Conservation (phyloP, 2,329 filamentous ascomycete species). For the Cladophialophora chaetospira region DNA sequence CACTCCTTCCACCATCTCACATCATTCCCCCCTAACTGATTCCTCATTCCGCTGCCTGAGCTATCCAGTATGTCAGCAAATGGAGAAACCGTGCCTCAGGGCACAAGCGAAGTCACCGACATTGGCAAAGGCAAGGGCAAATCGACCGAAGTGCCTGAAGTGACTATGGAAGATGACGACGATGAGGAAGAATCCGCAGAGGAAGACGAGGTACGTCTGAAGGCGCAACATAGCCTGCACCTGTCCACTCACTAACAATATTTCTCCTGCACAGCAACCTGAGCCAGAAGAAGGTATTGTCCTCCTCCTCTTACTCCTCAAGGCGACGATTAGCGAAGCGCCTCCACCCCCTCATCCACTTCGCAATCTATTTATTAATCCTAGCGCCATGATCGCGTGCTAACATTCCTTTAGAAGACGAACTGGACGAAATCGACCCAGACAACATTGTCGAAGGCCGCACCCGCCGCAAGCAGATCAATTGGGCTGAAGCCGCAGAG, state of each 20-base stretch:
- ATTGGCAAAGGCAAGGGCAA: slow-evolving; percentile 83
- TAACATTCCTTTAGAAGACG: slow-evolving; percentile 65
- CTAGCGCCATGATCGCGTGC: no score
- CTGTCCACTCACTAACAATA: slow-evolving; percentile 9
- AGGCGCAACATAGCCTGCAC: no score
- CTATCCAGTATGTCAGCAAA: slow-evolving; percentile 36
- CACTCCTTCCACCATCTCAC: not conserved
- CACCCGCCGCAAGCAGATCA: slow-evolving; percentile 88
- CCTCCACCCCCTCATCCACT: no score
- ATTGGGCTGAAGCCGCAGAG: slow-evolving; percentile 87
- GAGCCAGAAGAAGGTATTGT: slow-evolving; percentile 27
- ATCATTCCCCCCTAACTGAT: not conserved
- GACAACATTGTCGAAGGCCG: slow-evolving; percentile 88
- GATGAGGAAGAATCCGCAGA: slow-evolving; percentile 70
- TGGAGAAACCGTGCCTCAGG: slow-evolving; percentile 28
- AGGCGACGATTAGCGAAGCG: no score
- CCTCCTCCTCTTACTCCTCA: no score
- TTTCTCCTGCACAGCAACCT: slow-evolving; percentile 13
- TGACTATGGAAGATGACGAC: slow-evolving; percentile 70
- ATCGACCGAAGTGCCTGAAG: slow-evolving; percentile 56
- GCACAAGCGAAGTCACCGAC: slow-evolving; percentile 37
- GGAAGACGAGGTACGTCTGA: slow-evolving; percentile 43
- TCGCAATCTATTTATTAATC: no score
- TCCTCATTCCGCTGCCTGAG: slow-evolving; percentile 2
- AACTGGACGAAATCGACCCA: slow-evolving; percentile 87